Evolutionary conservation across 805 yeast species (phyloP).

Genomic region (Spathaspora gorwiae): DNA sequence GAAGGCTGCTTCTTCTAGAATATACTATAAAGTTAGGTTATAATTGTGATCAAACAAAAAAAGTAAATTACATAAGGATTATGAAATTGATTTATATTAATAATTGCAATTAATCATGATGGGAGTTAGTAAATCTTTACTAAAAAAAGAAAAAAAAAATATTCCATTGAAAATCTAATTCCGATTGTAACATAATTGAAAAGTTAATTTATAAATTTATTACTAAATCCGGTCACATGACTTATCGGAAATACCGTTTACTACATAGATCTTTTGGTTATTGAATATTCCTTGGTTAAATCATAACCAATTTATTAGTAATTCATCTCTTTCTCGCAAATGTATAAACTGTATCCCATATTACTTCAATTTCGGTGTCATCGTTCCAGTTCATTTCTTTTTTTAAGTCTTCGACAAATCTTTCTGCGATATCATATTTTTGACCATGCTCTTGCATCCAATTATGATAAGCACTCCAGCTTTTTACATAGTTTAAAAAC

Average conservation of each 20-base stretch:
- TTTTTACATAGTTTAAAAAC: conserved; percentile 25
- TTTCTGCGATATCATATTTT: conserved; percentile 45
- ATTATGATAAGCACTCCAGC: conserved; percentile 38
- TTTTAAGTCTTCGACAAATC: conserved; percentile 41
- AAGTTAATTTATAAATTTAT: not conserved
- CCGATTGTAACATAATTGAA: not conserved
- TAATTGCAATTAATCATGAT: no score
- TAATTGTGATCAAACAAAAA: no score
- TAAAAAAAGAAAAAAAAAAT: not conserved
- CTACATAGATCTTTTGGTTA: no score
- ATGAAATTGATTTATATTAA: no score
- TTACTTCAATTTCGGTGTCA: conserved; percentile 37
- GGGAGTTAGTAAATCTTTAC: conserved; percentile 1
- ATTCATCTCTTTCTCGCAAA: conserved; percentile 33
- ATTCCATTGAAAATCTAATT: no score
- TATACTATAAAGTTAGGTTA: not conserved
- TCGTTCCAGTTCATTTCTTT: conserved; percentile 43
- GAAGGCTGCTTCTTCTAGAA: not conserved
- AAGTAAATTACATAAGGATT: no score
- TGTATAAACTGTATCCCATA: conserved; percentile 55
- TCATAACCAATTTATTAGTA: not conserved
- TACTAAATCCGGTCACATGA: not conserved
- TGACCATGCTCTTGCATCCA: conserved; percentile 31
- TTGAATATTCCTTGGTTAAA: not conserved
- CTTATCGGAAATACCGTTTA: not conserved